Base-by-base conservation (phyloP, 2,329 filamentous ascomycete species). In the Stromatinia cepivora region DNA sequence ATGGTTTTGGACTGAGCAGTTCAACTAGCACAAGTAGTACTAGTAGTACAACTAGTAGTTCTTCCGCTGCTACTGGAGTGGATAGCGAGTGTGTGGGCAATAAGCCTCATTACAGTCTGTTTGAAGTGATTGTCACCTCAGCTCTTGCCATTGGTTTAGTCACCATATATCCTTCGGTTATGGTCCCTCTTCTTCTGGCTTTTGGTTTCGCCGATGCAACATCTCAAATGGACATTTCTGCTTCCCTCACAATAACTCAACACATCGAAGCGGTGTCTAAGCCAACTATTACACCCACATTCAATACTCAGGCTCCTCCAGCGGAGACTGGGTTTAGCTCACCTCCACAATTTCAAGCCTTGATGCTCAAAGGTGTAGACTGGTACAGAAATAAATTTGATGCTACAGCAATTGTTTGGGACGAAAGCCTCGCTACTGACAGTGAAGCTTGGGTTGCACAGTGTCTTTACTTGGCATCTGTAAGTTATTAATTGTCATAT, bases 191-290 rank as follows among this genome's bases (percentile, higher is more conserved):
- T 1, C 6, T 45, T 9, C n/a, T 42, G 0, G 17, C 0, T 22
- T 28, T 61, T 31, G 10, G 20, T 2, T 4, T 34, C 0, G 42
- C 20, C 22, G 20, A 46, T 46, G 25, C 25, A 61, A n/a, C 13
- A 22, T 9, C 10, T 15, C 42, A 3, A 15, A 2, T 25, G 6
- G 5, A 15, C 9, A n/a, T 31, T 22, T 15, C 28, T 15, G 1
- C 58, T 34, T 25, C 8, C 13, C 1, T 7, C 3, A 25, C 1
- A 0, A 2, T 1, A 39, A 9, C 3, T 4, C 20, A 17, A 4
- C 2, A 25, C 1, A 9, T 25, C 3, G 5, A 17, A n/a, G n/a
- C 4, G 22, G 34, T 58, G 11, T 36, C 54, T 36, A 17, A 25
- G 34, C 5, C 34, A 22, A n/a, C 6, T 1, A 15, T n/a, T 1